Evolutionary conservation across 306 rosid genomes (phyloP).

Genomic region (Cucurbita maxima): DNA sequence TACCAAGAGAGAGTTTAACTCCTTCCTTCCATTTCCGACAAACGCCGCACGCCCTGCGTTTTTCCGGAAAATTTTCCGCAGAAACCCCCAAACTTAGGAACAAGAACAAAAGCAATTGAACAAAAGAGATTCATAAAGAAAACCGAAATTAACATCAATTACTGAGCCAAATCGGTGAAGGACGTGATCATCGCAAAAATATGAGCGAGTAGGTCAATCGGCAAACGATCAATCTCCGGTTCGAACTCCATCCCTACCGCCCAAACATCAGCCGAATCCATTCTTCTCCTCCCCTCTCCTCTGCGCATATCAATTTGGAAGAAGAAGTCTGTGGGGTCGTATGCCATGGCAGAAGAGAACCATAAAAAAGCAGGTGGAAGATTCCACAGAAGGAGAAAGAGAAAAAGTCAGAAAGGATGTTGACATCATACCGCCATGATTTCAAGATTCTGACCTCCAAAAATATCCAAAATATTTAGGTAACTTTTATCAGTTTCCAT

Average conservation of each 20-base stretch:
- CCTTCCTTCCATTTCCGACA: constrained; percentile 92
- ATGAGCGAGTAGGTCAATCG: constrained; percentile 61
- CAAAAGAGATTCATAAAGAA: background rate
- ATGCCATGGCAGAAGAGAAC: background rate
- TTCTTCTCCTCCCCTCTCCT: background rate
- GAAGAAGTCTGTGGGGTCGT: background rate
- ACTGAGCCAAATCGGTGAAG: constrained; percentile 94
- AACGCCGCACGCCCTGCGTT: constrained; percentile 59
- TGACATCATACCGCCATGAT: background rate
- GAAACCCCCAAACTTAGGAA: background rate
- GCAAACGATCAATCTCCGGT: constrained; percentile 68
- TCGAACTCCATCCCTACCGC: constrained; percentile 27
- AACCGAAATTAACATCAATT: constrained; percentile 4
- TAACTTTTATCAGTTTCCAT: background rate
- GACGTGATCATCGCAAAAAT: constrained; percentile 50
- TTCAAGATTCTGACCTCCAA: background rate
- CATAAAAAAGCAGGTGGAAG: background rate
- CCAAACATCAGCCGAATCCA: background rate
- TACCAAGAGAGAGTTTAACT: constrained; percentile 55
- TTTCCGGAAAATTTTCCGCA: background rate
- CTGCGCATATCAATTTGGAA: background rate
- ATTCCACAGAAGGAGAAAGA: background rate
- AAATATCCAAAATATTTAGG: background rate
- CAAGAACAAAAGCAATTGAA: background rate
- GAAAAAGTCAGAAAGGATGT: background rate